phyloP scores from a whole-genome alignment of 2,329 filamentous ascomycete genomes.

The Epichloe hybrida region DNA sequence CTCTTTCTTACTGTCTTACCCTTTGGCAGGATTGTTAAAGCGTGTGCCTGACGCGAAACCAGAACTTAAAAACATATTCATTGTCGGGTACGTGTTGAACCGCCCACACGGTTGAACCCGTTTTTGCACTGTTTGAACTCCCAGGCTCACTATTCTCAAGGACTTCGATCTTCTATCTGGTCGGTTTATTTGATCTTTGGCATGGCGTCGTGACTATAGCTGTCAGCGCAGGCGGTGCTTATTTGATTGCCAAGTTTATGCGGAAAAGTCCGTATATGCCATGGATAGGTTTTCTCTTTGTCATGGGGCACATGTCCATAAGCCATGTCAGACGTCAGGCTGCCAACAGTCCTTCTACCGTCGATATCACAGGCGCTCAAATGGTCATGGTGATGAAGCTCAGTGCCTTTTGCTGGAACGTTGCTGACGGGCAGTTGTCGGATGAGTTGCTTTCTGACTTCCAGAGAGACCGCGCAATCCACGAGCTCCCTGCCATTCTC shows the following conservation, averaged over 20 bases:
- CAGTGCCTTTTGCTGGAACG: constrained; percentile 93
- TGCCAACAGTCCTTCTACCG: constrained; percentile 45
- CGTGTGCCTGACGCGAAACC: constrained; percentile 76
- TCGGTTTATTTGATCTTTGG: constrained; percentile 92
- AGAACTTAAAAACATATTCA: constrained; percentile 77
- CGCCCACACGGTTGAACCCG: background rate
- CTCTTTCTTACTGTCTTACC: constrained; percentile 85
- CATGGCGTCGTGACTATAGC: constrained; percentile 64
- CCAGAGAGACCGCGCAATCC: constrained; percentile 71
- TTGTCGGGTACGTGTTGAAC: constrained; percentile 46
- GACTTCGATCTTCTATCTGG: constrained; percentile 75
- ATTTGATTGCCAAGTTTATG: constrained; percentile 70
- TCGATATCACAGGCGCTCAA: constrained; percentile 90
- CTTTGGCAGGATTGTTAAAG: constrained; percentile 77
- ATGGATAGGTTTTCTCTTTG: constrained; percentile 85
- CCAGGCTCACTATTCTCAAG: constrained; percentile 24
- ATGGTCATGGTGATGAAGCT: constrained; percentile 99
- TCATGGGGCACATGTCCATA: constrained; percentile 91
- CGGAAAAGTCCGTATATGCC: constrained; percentile 82
- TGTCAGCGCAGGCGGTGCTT: constrained; percentile 67
- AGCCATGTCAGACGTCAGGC: constrained; percentile 78
- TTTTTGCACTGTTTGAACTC: background rate
- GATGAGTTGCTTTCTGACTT: constrained; percentile 69
- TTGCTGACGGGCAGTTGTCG: constrained; percentile 77
- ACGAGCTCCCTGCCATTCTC: constrained; percentile 57